Conservation (phyloP, 345 rosid species). For the Populus ilicifolia region DNA sequence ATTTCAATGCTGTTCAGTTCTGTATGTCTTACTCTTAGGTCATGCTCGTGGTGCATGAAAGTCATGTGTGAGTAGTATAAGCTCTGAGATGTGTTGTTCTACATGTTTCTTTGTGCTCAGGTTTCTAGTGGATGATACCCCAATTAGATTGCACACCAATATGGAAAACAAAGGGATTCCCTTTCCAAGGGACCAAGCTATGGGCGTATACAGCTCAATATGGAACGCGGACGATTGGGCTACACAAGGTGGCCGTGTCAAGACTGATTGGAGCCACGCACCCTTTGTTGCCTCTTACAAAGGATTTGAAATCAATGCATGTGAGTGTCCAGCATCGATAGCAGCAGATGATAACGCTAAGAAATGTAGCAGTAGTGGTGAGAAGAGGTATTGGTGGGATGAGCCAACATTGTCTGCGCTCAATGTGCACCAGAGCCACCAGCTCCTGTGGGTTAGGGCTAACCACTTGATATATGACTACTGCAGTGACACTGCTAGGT, state of each 20-base stretch:
- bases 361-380: constrained; percentile 54
- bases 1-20: background rate
- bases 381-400: constrained; percentile 86
- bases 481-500: constrained; percentile 67
- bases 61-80: background rate
- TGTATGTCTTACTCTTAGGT: background rate
- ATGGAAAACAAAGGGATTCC: constrained; percentile 87
- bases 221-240: constrained; percentile 99
- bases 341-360: constrained; percentile 44
- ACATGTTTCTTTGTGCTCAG: constrained; percentile 26
- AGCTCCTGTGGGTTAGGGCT: constrained; percentile 87
- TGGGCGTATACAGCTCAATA: constrained; percentile 96
- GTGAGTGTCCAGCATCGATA: constrained; percentile 56
- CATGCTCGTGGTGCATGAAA: background rate
- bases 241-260: constrained; percentile 88
- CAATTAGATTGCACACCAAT: constrained; percentile 71
- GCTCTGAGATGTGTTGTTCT: background rate
- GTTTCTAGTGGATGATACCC: constrained; percentile 84
- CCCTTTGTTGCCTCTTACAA: constrained; percentile 86
- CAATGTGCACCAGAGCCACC: constrained; percentile 85
- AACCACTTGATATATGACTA: constrained; percentile 91
- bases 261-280: constrained; percentile 96
- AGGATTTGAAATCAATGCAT: constrained; percentile 71
- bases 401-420: constrained; percentile 71
- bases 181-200: constrained; percentile 85